Conservation (phyloP, 352 stramenopile genomes). For the Phytopythium litorale region DNA sequence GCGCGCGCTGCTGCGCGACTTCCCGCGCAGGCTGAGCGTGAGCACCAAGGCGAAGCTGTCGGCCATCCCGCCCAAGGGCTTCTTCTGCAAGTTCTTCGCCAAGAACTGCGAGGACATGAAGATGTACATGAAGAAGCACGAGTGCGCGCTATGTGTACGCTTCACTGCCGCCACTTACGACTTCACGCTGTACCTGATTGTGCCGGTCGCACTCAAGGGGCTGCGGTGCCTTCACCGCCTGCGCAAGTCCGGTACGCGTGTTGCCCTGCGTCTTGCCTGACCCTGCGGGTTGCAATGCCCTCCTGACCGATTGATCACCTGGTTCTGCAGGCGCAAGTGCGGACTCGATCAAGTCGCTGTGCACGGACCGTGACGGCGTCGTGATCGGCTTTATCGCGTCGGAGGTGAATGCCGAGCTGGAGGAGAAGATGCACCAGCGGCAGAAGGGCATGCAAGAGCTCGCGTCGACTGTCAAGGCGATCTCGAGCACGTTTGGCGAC, state of each 20-base stretch:
- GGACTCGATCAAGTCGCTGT: conserved; percentile 83
- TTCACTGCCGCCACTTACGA: conserved; percentile 81
- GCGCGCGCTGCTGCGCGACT: conserved; percentile 67
- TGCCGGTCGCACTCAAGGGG: conserved; percentile 52
- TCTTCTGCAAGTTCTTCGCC: conserved; percentile 88
- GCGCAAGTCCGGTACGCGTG: conserved; percentile 63
- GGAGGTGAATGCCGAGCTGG: conserved; percentile 84
- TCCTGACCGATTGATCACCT: not conserved
- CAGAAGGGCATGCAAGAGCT: conserved; percentile 83
- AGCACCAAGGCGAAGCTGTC: conserved; percentile 72
- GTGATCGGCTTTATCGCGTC: conserved; percentile 86
- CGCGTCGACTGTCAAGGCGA: conserved; percentile 63
- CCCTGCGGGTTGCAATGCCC: not conserved
- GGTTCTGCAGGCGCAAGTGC: conserved; percentile 55
- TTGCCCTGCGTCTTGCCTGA: not conserved
- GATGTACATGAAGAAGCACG: conserved; percentile 86
- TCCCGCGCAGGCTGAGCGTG: conserved; percentile 72
- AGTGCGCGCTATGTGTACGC: conserved; percentile 78
- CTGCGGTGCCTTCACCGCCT: conserved; percentile 81
- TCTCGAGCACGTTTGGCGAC: conserved; percentile 77
- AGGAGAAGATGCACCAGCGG: conserved; percentile 69
- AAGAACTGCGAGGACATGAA: conserved; percentile 86
- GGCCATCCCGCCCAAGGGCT: conserved; percentile 79
- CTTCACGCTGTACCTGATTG: conserved; percentile 82
- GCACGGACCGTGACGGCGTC: conserved; percentile 76